phyloP scores from a whole-genome alignment of 768 basidiomycete genomes.

The Suillus americanus region DNA sequence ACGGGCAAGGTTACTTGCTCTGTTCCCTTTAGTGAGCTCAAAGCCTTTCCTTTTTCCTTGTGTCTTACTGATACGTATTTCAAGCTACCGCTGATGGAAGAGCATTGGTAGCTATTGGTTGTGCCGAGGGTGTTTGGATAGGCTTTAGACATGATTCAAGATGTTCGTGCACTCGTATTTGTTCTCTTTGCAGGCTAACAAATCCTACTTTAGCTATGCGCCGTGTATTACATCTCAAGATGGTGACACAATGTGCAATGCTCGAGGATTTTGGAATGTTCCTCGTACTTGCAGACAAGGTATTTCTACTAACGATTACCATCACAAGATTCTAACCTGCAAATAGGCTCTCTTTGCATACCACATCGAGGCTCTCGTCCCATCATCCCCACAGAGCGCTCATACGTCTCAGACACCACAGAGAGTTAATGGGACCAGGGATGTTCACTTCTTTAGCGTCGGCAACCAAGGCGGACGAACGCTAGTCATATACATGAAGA shows the following conservation, averaged over 20 bases:
- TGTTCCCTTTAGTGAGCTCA: constrained; percentile 75
- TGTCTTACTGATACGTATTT: constrained; percentile 11
- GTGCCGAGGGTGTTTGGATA: constrained; percentile 95
- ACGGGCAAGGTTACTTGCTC: constrained; percentile 92
- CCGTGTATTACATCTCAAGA: constrained; percentile 89
- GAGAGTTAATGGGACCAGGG: constrained; percentile 85
- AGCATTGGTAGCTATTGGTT: constrained; percentile 88
- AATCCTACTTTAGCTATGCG: constrained; percentile 64
- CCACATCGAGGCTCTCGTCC: constrained; percentile 94
- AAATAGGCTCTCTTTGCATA: constrained; percentile 83
- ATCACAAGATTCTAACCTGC: background rate
- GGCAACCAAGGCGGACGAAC: constrained; percentile 86
- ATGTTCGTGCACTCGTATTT: constrained; percentile 48
- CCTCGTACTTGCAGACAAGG: constrained; percentile 93
- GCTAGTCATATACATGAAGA: constrained; percentile 93
- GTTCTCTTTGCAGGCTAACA: constrained; percentile 8
- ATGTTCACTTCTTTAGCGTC: constrained; percentile 95
- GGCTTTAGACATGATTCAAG: constrained; percentile 86
- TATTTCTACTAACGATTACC: constrained; percentile 20
- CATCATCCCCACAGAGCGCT: constrained; percentile 70
- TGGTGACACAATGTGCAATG: constrained; percentile 95
- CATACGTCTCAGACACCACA: constrained; percentile 81
- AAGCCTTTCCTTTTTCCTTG: background rate
- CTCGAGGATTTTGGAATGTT: constrained; percentile 96
- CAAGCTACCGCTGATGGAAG: constrained; percentile 82